Evolutionary conservation across 2,329 filamentous ascomycete genomes (phyloP).

Genomic region (Fusarium pseudocircinatum): DNA sequence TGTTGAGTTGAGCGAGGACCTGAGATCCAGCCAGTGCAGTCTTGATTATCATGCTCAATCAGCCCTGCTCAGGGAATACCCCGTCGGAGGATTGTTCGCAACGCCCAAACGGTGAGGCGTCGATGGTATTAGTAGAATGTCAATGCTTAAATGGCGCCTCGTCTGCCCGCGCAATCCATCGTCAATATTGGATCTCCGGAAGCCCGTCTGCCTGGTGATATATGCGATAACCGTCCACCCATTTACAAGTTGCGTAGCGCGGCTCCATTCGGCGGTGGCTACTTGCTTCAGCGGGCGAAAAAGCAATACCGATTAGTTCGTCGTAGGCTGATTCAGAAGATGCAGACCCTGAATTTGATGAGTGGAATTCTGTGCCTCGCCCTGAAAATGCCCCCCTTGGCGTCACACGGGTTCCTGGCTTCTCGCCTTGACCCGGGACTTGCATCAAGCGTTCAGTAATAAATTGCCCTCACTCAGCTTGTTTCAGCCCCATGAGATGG

Average conservation of each 20-base stretch:
- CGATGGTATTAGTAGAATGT: background rate
- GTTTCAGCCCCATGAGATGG: conserved; percentile 4
- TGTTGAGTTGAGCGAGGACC: background rate
- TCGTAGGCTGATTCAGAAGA: conserved; percentile 1
- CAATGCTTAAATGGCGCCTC: conserved; percentile 21
- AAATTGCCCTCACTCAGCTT: background rate
- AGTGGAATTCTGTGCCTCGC: conserved; percentile 5
- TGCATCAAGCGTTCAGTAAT: background rate
- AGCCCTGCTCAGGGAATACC: conserved; percentile 6
- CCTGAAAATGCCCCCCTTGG: background rate
- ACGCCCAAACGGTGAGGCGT: conserved; percentile 34
- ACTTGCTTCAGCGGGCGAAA: conserved; percentile 19
- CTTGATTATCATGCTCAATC: background rate
- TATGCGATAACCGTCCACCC: background rate
- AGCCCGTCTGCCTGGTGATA: background rate
- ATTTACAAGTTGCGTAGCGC: conserved; percentile 7
- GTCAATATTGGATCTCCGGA: background rate
- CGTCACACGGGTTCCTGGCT: background rate
- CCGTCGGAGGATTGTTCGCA: background rate
- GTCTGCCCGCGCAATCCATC: background rate
- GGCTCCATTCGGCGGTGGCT: conserved; percentile 23
- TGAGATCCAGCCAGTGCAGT: background rate
- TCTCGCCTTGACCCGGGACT: background rate
- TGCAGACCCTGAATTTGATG: conserved; percentile 6
- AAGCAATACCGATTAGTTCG: conserved; percentile 6